phyloP scores from a whole-genome alignment of 495 filamentous ascomycete genomes.

The Penicillium pulvis region DNA sequence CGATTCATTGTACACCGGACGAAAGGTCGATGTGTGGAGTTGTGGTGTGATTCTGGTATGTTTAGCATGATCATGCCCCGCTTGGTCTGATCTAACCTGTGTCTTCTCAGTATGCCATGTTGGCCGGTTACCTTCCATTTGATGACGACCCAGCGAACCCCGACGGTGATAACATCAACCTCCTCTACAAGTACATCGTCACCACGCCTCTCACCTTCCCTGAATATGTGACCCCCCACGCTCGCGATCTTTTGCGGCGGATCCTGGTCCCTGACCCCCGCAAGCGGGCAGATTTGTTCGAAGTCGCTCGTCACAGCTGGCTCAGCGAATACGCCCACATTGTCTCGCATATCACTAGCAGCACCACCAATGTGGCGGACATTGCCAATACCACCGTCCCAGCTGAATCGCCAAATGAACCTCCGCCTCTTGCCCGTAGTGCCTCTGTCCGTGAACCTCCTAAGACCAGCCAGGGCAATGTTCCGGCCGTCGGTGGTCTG shows the following conservation, averaged over 20 bases:
- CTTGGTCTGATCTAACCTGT: constrained; percentile 8
- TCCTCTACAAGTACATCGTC: constrained; percentile 99
- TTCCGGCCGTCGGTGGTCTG: constrained; percentile 65
- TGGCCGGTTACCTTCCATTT: constrained; percentile 97
- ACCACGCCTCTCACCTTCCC: constrained; percentile 96
- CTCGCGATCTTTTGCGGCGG: constrained; percentile 84
- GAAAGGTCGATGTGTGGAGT: constrained; percentile 99
- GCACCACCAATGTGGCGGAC: constrained; percentile 82
- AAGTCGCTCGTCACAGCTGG: constrained; percentile 98
- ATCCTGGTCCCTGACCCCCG: constrained; percentile 97
- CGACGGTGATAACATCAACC: constrained; percentile 98
- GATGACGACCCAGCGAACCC: constrained; percentile 98
- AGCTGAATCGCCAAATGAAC: constrained; percentile 55
- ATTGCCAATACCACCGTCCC: constrained; percentile 79
- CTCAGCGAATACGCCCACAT: constrained; percentile 93
- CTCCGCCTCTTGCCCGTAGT: constrained; percentile 73
- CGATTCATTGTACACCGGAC: constrained; percentile 94
- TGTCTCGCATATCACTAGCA: constrained; percentile 94
- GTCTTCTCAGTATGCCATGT: constrained; percentile 84
- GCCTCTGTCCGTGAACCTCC: constrained; percentile 88
- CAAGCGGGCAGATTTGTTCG: constrained; percentile 93
- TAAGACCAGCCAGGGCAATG: constrained; percentile 62
- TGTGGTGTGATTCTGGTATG: constrained; percentile 95
- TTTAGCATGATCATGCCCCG: background rate
- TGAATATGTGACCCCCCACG: constrained; percentile 98